Percentiles rank a stretch among this genome's conserved stretches.
phyloP scores from a whole-genome alignment of 257 asterid genomes.

The Verbena officinalis region DNA sequence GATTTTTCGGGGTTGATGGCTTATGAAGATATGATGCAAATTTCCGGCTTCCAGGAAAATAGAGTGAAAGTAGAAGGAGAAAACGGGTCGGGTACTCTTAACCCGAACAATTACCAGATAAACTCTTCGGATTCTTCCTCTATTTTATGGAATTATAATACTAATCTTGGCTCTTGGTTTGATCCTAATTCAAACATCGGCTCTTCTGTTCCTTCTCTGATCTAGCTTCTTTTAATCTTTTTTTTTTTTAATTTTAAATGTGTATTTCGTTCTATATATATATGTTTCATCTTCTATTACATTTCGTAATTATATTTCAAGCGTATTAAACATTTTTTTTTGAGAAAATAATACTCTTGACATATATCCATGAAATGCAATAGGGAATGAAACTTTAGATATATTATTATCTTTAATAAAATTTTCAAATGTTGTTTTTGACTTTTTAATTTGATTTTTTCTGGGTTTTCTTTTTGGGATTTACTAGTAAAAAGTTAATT shows the following conservation, averaged over 20 bases:
- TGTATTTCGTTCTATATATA: neutral
- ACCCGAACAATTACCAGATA: constrained; percentile 11
- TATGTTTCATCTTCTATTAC: too few species aligned
- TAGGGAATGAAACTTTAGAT: too few species aligned
- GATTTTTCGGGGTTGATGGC: constrained; percentile 21
- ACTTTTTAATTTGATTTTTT: neutral
- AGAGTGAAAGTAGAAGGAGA: constrained; percentile 30
- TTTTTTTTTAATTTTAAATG: neutral
- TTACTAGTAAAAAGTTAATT: too few species aligned
- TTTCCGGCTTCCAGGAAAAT: constrained; percentile 7
- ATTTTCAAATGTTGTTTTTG: too few species aligned
- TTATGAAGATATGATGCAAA: constrained; percentile 24
- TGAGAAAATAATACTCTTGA: too few species aligned
- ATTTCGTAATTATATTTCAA: too few species aligned
- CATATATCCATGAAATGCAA: too few species aligned
- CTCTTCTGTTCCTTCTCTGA: constrained; percentile 41
- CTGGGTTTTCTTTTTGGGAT: constrained; percentile 3
- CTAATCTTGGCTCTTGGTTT: constrained; percentile 35
- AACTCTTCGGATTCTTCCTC: constrained; percentile 33
- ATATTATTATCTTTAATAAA: too few species aligned
- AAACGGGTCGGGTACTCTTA: constrained; percentile 23
- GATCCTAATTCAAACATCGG: constrained; percentile 40
- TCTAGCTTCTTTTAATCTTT: constrained; percentile 20
- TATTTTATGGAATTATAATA: constrained; percentile 33
- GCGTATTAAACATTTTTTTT: too few species aligned